Conservation (phyloP, 305 asterid genomes). For the Fraxinus ornus region DNA sequence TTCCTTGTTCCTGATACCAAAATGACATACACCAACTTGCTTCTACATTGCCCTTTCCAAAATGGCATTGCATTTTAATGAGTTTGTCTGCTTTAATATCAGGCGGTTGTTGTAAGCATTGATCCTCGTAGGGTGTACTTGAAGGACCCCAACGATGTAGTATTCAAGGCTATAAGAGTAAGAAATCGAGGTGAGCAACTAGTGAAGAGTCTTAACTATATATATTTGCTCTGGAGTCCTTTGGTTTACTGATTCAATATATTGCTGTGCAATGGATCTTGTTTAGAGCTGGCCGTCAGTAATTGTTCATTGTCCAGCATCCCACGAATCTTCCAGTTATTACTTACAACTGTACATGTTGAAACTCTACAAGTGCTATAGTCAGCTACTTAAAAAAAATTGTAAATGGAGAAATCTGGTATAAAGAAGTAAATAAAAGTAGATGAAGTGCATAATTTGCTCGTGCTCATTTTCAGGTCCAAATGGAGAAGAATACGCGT, state of each 20-base stretch:
- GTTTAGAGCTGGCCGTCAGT: neutral
- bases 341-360: neutral
- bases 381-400: neutral
- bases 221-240: neutral
- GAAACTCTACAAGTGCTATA: neutral
- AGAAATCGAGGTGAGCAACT: constrained; percentile 61
- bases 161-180: constrained; percentile 63
- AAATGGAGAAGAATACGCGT: constrained; percentile 64
- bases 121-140: constrained; percentile 86
- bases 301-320: neutral
- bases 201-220: neutral
- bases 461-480: constrained; percentile 52
- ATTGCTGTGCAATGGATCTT: neutral
- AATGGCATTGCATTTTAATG: neutral
- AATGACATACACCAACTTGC: neutral
- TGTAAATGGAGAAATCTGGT: neutral
- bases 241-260: neutral
- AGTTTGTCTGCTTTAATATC: constrained; percentile 18
- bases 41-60: neutral
- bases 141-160: constrained; percentile 67
- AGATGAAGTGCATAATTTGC: constrained; percentile 1
- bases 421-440: neutral
- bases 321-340: neutral
- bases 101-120: constrained; percentile 98
- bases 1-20: neutral